A percentile compares a stretch with the other conserved stretches of the same genome.
Evolutionary conservation across 1,139 yeast genomes (phyloP).

Genomic region (Yueomyces sp.): DNA sequence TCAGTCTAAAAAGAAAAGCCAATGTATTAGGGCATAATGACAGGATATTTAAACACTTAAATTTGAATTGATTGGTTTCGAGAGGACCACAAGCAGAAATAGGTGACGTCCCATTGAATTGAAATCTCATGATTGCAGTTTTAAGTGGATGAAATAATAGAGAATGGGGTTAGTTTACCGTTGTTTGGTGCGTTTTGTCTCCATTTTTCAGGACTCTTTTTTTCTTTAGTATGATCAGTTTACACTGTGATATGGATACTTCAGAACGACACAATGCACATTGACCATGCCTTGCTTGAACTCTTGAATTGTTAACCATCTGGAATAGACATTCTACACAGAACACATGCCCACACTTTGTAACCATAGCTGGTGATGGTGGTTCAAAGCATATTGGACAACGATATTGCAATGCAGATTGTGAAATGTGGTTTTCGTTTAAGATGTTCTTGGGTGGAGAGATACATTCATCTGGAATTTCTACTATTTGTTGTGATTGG

Average conservation of each 20-base stretch:
- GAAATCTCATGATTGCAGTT: no score
- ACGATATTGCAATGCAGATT: conserved; percentile 24
- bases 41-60: no score
- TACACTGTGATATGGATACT: conserved; percentile 26
- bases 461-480: conserved; percentile 14
- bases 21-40: no score
- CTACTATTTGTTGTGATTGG: conserved; percentile 21
- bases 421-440: no score
- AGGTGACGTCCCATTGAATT: no score
- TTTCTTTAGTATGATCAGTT: conserved; percentile 22
- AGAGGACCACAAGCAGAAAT: no score
- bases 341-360: conserved; percentile 44
- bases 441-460: no score
- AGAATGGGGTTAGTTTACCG: no score
- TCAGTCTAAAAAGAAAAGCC: no score
- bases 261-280: conserved; percentile 38
- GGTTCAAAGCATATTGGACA: conserved; percentile 46
- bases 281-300: conserved; percentile 26
- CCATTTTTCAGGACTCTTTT: conserved; percentile 4
- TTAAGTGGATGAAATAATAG: no score
- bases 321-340: conserved; percentile 39
- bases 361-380: conserved; percentile 32
- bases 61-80: no score
- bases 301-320: conserved; percentile 34
- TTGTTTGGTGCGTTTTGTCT: no score